phyloP scores from a whole-genome alignment of 2,329 filamentous ascomycete genomes.

The Xylariaceae sp. region DNA sequence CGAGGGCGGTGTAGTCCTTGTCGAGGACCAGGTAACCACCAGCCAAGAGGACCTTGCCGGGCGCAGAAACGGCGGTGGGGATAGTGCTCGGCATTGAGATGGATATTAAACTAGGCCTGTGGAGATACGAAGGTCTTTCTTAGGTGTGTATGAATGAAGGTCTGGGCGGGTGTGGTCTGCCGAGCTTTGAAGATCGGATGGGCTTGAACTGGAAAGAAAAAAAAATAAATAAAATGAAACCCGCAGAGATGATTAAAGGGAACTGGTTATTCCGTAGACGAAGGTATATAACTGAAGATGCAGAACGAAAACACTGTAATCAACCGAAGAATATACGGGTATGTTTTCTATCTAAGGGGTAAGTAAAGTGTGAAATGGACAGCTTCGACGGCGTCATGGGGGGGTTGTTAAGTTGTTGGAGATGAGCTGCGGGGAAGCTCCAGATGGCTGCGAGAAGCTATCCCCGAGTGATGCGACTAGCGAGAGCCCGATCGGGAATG shows the following conservation, averaged over 20 bases:
- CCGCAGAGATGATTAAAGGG: background rate
- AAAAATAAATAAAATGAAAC: background rate
- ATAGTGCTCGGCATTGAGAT: conserved; percentile 24
- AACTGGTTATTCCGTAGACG: background rate
- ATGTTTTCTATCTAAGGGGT: background rate
- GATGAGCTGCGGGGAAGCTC: background rate
- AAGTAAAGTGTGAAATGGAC: background rate
- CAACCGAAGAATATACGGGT: background rate
- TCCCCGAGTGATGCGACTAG: conserved; percentile 18
- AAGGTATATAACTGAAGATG: background rate
- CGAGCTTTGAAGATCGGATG: background rate
- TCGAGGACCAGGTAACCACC: conserved; percentile 95
- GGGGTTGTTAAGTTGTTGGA: background rate
- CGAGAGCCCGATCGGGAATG: background rate
- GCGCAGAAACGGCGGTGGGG: conserved; percentile 69
- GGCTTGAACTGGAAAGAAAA: background rate
- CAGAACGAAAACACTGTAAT: background rate
- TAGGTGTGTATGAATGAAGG: background rate
- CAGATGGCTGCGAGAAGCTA: background rate
- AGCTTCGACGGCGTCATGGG: background rate
- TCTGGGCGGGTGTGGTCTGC: conserved; percentile 1
- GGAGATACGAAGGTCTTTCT: background rate
- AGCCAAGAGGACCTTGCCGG: conserved; percentile 91
- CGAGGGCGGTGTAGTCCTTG: conserved; percentile 71
- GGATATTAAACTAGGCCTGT: background rate